phyloP scores from a whole-genome alignment of 2,329 filamentous ascomycete genomes.

The Diaporthe destruens region DNA sequence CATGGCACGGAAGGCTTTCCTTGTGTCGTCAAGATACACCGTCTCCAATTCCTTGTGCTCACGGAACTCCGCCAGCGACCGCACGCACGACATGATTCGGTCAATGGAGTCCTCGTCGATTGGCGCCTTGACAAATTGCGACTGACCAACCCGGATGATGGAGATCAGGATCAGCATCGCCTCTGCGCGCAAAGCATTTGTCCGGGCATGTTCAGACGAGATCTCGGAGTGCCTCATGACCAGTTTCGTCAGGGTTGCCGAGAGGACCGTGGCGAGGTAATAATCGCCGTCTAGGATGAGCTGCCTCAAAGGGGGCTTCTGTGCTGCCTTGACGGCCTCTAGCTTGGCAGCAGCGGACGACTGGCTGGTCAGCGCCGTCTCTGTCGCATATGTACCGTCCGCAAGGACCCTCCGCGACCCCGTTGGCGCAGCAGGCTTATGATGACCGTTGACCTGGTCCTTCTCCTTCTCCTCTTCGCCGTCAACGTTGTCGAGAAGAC shows the following conservation, averaged over 20 bases:
- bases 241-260: conserved; percentile 94
- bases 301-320: conserved; percentile 94
- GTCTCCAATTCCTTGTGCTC: conserved; percentile 91
- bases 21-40: conserved; percentile 93
- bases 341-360: conserved; percentile 90
- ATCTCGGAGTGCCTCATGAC: conserved; percentile 98
- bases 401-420: conserved; percentile 93
- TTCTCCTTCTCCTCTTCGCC: conserved; percentile 71
- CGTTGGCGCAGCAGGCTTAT: conserved; percentile 80
- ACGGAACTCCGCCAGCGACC: conserved; percentile 89
- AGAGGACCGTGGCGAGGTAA: conserved; percentile 94
- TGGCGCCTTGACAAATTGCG: conserved; percentile 96
- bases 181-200: conserved; percentile 93
- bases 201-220: conserved; percentile 85
- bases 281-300: conserved; percentile 98
- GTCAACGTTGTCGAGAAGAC: conserved; percentile 87
- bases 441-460: conserved; percentile 81
- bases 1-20: conserved; percentile 96
- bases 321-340: conserved; percentile 95
- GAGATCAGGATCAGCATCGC: conserved; percentile 99
- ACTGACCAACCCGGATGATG: conserved; percentile 96
- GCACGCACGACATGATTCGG: conserved; percentile 96
- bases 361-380: conserved; percentile 94
- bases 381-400: conserved; percentile 97
- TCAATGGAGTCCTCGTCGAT: conserved; percentile 99